Evolutionary conservation across 1,284 basidiomycete genomes (phyloP).

Genomic region (Polyporus tsugae): DNA sequence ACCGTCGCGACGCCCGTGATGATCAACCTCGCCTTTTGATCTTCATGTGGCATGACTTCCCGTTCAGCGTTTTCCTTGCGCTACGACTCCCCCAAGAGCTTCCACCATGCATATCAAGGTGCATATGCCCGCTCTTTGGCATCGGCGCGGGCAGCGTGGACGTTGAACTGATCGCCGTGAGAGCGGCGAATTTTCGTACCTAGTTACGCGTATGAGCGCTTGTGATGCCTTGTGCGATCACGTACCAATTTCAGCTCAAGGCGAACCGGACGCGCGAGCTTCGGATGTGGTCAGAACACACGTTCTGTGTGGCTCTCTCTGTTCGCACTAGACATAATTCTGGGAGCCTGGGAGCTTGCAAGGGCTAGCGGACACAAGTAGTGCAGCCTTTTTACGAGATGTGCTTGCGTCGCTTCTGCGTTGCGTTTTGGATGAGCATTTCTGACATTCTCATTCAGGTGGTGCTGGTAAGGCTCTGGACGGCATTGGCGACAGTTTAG

Average conservation of each 20-base stretch:
- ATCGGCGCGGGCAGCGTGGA: background rate
- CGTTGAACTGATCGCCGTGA: background rate
- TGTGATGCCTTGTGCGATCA: conserved; percentile 13
- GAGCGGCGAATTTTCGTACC: conserved; percentile 2
- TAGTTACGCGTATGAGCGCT: conserved; percentile 21
- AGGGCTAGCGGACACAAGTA: background rate
- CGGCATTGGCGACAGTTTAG: conserved; percentile 13
- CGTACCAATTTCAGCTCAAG: background rate
- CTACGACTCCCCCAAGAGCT: background rate
- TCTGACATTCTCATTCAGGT: conserved; percentile 13
- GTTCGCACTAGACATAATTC: background rate
- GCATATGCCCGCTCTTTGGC: background rate
- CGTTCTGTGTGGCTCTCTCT: background rate
- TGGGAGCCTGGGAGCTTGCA: background rate
- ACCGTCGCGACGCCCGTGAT: conserved; percentile 13
- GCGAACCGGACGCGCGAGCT: background rate
- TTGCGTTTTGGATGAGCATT: background rate
- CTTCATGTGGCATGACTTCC: conserved; percentile 1
- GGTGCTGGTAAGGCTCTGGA: conserved; percentile 6
- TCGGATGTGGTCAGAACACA: background rate
- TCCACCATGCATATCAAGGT: background rate
- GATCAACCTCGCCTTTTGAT: conserved; percentile 15
- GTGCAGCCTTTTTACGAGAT: background rate
- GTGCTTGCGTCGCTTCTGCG: background rate
- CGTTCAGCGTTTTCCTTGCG: background rate